Base-by-base conservation (phyloP, 73 alveolate genomes). In the Effrenium voratum region DNA sequence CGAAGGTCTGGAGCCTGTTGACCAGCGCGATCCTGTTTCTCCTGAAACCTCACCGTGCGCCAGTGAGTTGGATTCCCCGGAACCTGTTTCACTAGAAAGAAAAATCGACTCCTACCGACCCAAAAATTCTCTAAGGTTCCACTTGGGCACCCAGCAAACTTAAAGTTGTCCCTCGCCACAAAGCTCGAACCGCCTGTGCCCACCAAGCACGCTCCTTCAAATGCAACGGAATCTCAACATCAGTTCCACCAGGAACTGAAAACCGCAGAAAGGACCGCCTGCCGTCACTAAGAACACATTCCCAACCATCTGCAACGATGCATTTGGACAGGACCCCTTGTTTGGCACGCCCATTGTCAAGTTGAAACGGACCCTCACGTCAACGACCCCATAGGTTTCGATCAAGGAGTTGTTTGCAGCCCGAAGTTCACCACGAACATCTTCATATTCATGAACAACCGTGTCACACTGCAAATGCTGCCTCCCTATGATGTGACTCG, bases 271-370 rank as follows among this genome's bases (percentile, higher is more conserved):
- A 30, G 15, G 15, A 30, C 28, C 73, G 28, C 28, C 73, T 60
- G 73, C 73, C 15, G 28, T 77, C 66, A 8, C 85, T 55, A 75
- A 77, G 41, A n/a, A 4, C 32, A 19, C 30, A 15, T 34, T 36
- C 45, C 93, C 93, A 83, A 34, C 77, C 79, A n/a, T 49, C 43
- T 8, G 93, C 93, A 36, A 83, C 93, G 22, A 83, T 83, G 57
- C 32, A 49, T 8, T 83, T 40, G 2, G 32, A 24, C 15, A 77
- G 49, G 43, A 83, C 77, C 26, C 77, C 55, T 26, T 80, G 15
- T 22, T 68, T 1, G 0, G 46, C 15, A 49, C 3, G 34, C 70
- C 73, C 30, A 19, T 24, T 66, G 28, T 43, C 63, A 36, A 1
- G 32, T 38, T 47, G 13, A 38, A 41, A 47, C 36, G 77, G 50